Percentiles rank a stretch among this genome's conserved stretches.
Conservation (phyloP, 768 basidiomycete species). For the Xerocomellus dryophilus region DNA sequence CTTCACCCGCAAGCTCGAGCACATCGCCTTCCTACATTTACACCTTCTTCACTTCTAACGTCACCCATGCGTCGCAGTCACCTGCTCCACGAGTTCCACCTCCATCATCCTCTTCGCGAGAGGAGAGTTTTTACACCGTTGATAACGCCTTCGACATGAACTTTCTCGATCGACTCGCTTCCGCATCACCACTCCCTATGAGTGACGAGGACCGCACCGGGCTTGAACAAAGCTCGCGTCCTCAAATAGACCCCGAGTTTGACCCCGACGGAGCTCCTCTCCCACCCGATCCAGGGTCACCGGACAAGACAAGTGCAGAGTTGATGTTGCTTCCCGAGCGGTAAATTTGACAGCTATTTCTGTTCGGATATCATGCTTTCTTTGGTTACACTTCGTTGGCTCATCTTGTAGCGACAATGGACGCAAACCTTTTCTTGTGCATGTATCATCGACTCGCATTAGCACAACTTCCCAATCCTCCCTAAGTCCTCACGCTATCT, state of each 20-base stretch:
- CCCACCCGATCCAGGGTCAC: conserved; percentile 39
- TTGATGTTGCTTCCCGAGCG: conserved; percentile 45
- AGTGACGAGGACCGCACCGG: conserved; percentile 31
- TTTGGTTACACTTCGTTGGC: conserved; percentile 2
- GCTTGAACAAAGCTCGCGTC: conserved; percentile 13
- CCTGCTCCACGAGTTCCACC: conserved; percentile 6
- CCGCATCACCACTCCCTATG: conserved; percentile 37
- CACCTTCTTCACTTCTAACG: conserved; percentile 48
- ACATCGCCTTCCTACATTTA: conserved; percentile 33
- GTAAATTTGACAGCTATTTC: conserved; percentile 18
- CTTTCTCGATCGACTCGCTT: conserved; percentile 41
- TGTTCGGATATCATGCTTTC: not conserved
- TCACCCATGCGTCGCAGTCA: conserved; percentile 33
- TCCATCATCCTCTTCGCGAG: conserved; percentile 3
- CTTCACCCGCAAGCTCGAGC: conserved; percentile 15
- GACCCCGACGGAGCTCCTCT: conserved; percentile 46
- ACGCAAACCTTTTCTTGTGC: conserved; percentile 14
- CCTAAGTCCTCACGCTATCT: conserved; percentile 6
- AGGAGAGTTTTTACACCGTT: conserved; percentile 20
- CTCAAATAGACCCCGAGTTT: conserved; percentile 23
- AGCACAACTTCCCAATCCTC: conserved; percentile 1
- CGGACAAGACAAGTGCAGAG: conserved; percentile 41
- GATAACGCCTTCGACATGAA: conserved; percentile 34
- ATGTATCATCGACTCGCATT: conserved; percentile 19
- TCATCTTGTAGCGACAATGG: conserved; percentile 19